phyloP scores from a whole-genome alignment of 2,329 filamentous ascomycete genomes.

The Stemphylium vesicarium region DNA sequence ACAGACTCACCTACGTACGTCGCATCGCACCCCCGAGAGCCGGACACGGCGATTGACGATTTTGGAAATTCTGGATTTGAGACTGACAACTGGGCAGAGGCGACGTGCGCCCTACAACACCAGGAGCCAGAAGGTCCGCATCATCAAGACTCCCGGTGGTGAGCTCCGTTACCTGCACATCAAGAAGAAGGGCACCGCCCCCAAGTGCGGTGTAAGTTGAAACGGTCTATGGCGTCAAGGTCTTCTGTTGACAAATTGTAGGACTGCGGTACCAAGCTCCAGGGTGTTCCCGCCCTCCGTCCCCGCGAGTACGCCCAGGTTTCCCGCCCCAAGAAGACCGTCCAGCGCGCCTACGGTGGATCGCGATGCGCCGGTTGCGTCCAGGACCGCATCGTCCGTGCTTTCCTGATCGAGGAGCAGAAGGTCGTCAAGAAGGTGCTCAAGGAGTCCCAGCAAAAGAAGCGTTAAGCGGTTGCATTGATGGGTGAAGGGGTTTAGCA shows the following conservation, averaged over 20 bases:
- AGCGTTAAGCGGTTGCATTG: slow-evolving; percentile 50
- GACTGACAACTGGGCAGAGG: slow-evolving; percentile 54
- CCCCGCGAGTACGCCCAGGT: slow-evolving; percentile 97
- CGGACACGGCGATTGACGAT: slow-evolving; percentile 11
- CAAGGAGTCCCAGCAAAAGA: slow-evolving; percentile 93
- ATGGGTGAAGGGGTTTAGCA: slow-evolving; percentile 36
- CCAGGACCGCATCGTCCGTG: slow-evolving; percentile 95
- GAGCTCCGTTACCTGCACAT: slow-evolving; percentile 96
- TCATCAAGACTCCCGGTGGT: slow-evolving; percentile 81
- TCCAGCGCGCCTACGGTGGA: slow-evolving; percentile 95
- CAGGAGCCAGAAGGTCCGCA: slow-evolving; percentile 91
- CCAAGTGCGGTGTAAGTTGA: slow-evolving; percentile 73
- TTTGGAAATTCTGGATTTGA: slow-evolving; percentile 6
- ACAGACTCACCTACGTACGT: slow-evolving; percentile 64
- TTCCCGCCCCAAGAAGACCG: slow-evolving; percentile 99
- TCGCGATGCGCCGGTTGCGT: slow-evolving; percentile 99
- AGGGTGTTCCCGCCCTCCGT: slow-evolving; percentile 96
- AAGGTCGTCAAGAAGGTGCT: slow-evolving; percentile 99
- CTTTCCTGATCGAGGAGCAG: slow-evolving; percentile 99
- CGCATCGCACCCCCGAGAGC: slow-evolving; percentile 23
- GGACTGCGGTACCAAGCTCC: slow-evolving; percentile 97
- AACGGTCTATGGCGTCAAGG: not conserved
- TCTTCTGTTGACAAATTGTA: slow-evolving; percentile 55
- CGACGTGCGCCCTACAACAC: slow-evolving; percentile 85
- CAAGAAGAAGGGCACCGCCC: slow-evolving; percentile 98